A percentile compares a stretch with the other conserved stretches of the same genome.
Evolutionary conservation across 2,329 filamentous ascomycete species (phyloP).

Genomic region (Clarireedia sp.): DNA sequence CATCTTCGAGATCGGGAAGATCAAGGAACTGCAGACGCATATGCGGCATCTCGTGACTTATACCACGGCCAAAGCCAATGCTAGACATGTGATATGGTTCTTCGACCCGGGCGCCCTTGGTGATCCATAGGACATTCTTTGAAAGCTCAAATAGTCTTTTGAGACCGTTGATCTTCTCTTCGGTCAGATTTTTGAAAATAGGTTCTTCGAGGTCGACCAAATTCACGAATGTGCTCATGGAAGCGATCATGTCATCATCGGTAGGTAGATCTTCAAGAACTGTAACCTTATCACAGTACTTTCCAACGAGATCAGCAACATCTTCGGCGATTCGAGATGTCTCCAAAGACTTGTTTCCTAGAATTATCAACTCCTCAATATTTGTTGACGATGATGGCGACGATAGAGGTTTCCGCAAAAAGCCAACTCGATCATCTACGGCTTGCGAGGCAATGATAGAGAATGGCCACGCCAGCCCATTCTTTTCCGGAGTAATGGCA

Average conservation of each 20-base stretch:
- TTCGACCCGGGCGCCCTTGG: slow-evolving; percentile 2
- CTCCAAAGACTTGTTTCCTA: background rate
- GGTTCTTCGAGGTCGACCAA: slow-evolving; percentile 28
- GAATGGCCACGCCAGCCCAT: background rate
- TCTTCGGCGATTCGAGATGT: background rate
- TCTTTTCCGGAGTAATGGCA: background rate
- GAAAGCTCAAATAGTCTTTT: slow-evolving; percentile 15
- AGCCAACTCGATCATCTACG: slow-evolving; percentile 3
- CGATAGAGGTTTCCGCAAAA: slow-evolving; percentile 4
- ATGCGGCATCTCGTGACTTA: slow-evolving; percentile 11
- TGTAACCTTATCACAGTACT: background rate
- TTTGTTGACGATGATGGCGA: background rate
- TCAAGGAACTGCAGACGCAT: slow-evolving; percentile 16
- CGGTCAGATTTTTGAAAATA: slow-evolving; percentile 24
- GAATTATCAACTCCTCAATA: background rate
- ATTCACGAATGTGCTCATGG: slow-evolving; percentile 10
- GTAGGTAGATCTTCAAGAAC: slow-evolving; percentile 2
- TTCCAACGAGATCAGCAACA: background rate
- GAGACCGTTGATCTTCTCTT: slow-evolving; percentile 15
- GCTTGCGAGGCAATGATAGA: slow-evolving; percentile 4
- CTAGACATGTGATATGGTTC: slow-evolving; percentile 14
- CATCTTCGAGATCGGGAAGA: background rate
- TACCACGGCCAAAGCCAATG: slow-evolving; percentile 12
- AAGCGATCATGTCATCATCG: slow-evolving; percentile 18
- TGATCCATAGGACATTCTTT: slow-evolving; percentile 19